Conservation (phyloP, 768 basidiomycete genomes). For the Pleurotus pulmonarius region DNA sequence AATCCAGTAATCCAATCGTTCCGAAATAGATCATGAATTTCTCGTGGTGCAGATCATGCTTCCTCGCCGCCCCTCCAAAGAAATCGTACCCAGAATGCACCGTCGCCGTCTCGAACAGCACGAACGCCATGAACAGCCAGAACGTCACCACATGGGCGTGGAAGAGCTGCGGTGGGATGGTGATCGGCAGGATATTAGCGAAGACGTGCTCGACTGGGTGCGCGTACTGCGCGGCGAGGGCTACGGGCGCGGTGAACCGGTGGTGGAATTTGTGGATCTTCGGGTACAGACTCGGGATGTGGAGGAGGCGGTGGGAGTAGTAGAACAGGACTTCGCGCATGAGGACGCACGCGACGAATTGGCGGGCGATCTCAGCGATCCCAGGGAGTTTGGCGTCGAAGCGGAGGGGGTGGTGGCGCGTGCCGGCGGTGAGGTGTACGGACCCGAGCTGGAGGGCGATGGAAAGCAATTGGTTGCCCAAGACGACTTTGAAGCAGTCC, state of each 20-base stretch:
- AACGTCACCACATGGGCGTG: slow-evolving; percentile 22
- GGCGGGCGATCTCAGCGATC: slow-evolving; percentile 13
- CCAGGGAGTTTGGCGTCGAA: slow-evolving; percentile 18
- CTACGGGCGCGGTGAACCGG: slow-evolving; percentile 27
- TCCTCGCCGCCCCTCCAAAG: slow-evolving; percentile 18
- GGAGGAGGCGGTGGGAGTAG: slow-evolving; percentile 24
- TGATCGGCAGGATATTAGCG: slow-evolving; percentile 23
- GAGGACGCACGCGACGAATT: slow-evolving; percentile 16
- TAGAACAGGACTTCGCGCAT: slow-evolving; percentile 26
- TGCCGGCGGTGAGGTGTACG: slow-evolving; percentile 6
- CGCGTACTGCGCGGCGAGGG: slow-evolving; percentile 25
- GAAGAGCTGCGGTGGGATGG: slow-evolving; percentile 20
- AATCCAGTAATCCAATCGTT: slow-evolving; percentile 21
- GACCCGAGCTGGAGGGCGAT: slow-evolving; percentile 15
- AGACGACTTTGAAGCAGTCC: slow-evolving; percentile 19
- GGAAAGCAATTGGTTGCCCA: slow-evolving; percentile 21
- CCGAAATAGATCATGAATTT: slow-evolving; percentile 23
- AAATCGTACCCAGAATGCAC: slow-evolving; percentile 27
- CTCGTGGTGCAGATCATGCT: slow-evolving; percentile 26
- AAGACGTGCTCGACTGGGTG: slow-evolving; percentile 22
- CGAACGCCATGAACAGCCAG: slow-evolving; percentile 22
- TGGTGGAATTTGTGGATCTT: slow-evolving; percentile 26
- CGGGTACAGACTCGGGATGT: slow-evolving; percentile 21
- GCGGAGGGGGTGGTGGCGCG: slow-evolving; percentile 13
- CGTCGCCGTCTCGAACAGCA: slow-evolving; percentile 21